Percentiles rank a stretch among this genome's conserved stretches.
Conservation (phyloP, 139 green algal genomes). For the Tetradesmus obliquus region DNA sequence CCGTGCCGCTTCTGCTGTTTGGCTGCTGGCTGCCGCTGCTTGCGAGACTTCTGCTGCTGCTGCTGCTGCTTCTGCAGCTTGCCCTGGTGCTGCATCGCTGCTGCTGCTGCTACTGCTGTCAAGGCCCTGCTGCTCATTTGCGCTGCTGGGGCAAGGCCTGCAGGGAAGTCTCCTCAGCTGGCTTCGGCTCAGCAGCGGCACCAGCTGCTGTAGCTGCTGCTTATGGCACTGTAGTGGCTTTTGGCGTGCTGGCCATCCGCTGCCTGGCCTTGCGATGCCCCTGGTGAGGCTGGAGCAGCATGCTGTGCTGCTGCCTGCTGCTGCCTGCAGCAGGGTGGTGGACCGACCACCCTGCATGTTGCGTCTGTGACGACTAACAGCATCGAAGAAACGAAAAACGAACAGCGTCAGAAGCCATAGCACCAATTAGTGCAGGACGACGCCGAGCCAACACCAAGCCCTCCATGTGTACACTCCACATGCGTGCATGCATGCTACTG, state of each 20-base stretch:
- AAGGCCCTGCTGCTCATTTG: neutral
- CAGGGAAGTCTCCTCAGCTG: neutral
- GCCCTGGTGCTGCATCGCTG: neutral
- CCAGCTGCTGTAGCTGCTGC: slow-evolving; percentile 2
- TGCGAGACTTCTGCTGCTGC: neutral
- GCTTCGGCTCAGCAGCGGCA: neutral
- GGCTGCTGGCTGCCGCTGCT: neutral
- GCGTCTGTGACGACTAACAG: neutral
- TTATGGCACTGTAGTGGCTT: neutral
- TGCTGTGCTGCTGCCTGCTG: slow-evolving; percentile 1
- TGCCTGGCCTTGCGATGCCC: neutral
- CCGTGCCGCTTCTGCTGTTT: neutral
- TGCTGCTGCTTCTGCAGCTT: neutral
- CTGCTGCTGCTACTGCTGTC: neutral
- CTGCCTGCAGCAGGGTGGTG: neutral
- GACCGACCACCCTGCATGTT: neutral
- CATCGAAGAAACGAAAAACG: neutral
- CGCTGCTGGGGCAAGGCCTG: neutral
- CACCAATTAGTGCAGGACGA: neutral
- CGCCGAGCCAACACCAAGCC: neutral
- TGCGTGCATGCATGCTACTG: neutral
- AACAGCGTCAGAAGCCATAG: neutral
- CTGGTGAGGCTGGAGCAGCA: neutral
- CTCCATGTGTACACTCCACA: neutral
- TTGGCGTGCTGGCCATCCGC: neutral